These are phyloP conservation scores for Emydomyces testavorans DNA, from an alignment of 2,329 filamentous ascomycete species.

Conservation along the genomic window DNA sequence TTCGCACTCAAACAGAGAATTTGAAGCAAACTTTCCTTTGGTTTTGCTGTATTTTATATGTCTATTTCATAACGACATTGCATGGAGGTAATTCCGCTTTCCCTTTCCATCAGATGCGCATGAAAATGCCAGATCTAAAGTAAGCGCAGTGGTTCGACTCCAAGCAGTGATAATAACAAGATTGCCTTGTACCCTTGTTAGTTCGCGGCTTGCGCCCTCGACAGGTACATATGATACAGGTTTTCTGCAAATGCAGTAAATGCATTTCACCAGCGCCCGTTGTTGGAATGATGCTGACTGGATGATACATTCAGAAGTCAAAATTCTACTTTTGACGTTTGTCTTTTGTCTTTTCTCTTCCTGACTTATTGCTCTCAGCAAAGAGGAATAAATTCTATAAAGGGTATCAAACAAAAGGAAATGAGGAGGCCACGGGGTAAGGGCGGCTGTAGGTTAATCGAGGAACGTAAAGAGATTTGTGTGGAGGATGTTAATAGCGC, in stretches of 20 bases:
- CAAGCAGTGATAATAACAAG: not conserved
- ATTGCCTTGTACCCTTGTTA: slow-evolving; percentile 15
- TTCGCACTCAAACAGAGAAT: too few relatives aligned
- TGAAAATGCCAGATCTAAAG: not conserved
- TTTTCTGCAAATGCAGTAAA: not conserved
- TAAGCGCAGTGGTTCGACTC: not conserved
- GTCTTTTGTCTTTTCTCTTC: not conserved
- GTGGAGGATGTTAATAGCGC: slow-evolving; percentile 91
- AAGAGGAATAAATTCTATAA: slow-evolving; percentile 1
- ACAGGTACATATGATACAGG: slow-evolving; percentile 13
- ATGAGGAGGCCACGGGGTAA: not conserved
- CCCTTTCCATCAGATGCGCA: slow-evolving; percentile 5
- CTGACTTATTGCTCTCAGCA: not conserved
- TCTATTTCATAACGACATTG: not conserved
- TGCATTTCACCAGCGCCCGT: slow-evolving; percentile 11
- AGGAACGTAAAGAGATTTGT: slow-evolving; percentile 95
- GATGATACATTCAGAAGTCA: slow-evolving; percentile 4
- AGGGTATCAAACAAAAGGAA: slow-evolving; percentile 12
- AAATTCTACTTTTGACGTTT: not conserved
- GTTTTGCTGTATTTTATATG: slow-evolving; percentile 1
- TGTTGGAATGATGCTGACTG: slow-evolving; percentile 15
- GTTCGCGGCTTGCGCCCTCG: slow-evolving; percentile 15
- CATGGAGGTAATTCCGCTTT: not conserved
- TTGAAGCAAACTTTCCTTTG: not conserved
- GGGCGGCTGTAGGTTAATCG: slow-evolving; percentile 42